phyloP scores from a whole-genome alignment of 805 yeast species.

The Torulaspora franciscae region DNA sequence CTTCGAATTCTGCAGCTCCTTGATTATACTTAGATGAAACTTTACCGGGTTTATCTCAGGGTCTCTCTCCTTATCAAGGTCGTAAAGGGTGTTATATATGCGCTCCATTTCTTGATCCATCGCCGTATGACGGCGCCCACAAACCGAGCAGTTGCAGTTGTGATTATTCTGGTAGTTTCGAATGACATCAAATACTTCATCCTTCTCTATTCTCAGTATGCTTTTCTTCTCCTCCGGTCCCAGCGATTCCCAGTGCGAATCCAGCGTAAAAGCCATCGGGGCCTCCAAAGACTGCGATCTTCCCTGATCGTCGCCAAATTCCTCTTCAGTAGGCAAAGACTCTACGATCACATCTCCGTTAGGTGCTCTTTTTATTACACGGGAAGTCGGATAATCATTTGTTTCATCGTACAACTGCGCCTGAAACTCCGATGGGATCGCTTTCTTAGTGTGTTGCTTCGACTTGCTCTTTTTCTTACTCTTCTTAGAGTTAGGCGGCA shows the following conservation, averaged over 20 bases:
- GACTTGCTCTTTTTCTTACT: slow-evolving; percentile 30
- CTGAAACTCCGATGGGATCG: slow-evolving; percentile 20
- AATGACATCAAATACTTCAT: slow-evolving; percentile 60
- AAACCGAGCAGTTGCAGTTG: slow-evolving; percentile 66
- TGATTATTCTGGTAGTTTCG: slow-evolving; percentile 49
- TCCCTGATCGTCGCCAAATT: not conserved
- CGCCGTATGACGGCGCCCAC: slow-evolving; percentile 68
- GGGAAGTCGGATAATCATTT: slow-evolving; percentile 64
- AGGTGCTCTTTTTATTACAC: slow-evolving; percentile 63
- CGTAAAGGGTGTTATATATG: slow-evolving; percentile 64
- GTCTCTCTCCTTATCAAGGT: slow-evolving; percentile 40
- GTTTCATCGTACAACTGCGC: slow-evolving; percentile 52
- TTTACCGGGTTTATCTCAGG: slow-evolving; percentile 33
- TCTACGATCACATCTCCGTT: slow-evolving; percentile 78
- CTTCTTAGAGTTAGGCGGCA: slow-evolving; percentile 29
- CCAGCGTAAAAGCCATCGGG: slow-evolving; percentile 28
- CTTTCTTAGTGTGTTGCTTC: slow-evolving; percentile 18
- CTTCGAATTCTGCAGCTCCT: slow-evolving; percentile 32
- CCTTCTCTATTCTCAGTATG: slow-evolving; percentile 62
- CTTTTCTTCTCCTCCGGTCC: slow-evolving; percentile 54
- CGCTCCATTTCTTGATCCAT: slow-evolving; percentile 73
- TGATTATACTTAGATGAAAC: slow-evolving; percentile 33
- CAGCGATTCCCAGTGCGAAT: slow-evolving; percentile 58
- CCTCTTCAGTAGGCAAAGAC: slow-evolving; percentile 25
- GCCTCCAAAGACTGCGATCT: slow-evolving; percentile 12